Percentiles rank a stretch among this genome's conserved stretches.
These are phyloP conservation scores for Erodium trifolium DNA, from an alignment of 441 rosid genomes.

Conservation along the genomic window DNA sequence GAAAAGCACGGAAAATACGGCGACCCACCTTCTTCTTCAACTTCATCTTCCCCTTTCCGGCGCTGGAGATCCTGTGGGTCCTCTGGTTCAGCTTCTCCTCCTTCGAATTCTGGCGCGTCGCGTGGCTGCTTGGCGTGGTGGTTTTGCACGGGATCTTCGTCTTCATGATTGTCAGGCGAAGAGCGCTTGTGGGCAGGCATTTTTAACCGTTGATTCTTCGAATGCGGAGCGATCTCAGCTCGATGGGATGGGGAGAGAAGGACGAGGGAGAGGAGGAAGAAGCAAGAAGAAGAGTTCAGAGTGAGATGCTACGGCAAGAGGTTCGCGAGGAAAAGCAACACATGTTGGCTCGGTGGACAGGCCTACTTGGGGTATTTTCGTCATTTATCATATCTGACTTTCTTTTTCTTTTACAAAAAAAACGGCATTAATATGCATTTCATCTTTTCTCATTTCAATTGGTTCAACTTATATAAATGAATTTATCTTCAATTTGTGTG, in stretches of 20 bases:
- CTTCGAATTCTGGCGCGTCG: constrained; percentile 18
- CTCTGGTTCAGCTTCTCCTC: constrained; percentile 16
- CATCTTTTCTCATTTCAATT: too few species aligned
- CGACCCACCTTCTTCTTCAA: constrained; percentile 17
- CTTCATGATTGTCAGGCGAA: constrained; percentile 33
- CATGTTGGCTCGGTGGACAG: too few species aligned
- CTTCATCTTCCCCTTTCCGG: constrained; percentile 18
- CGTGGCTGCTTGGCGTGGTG: constrained; percentile 29
- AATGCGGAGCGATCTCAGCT: constrained; percentile 8
- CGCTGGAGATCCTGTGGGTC: constrained; percentile 12
- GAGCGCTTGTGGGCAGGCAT: constrained; percentile 74
- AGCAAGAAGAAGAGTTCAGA: constrained; percentile 8
- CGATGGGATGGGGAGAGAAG: background rate
- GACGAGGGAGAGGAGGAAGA: background rate
- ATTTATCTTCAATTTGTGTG: too few species aligned
- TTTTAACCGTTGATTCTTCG: constrained; percentile 14
- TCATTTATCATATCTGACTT: too few species aligned
- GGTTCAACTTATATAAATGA: too few species aligned
- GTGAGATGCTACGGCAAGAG: constrained; percentile 6
- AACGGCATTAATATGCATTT: too few species aligned
- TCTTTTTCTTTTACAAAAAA: too few species aligned
- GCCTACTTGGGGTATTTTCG: too few species aligned
- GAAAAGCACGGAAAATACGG: background rate
- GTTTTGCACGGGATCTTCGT: constrained; percentile 25
- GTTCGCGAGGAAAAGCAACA: too few species aligned